Evolutionary conservation across 2,329 filamentous ascomycete genomes (phyloP), one percentile per base, ranked within the genome.

Genomic region (Rutstroemia sp.): DNA sequence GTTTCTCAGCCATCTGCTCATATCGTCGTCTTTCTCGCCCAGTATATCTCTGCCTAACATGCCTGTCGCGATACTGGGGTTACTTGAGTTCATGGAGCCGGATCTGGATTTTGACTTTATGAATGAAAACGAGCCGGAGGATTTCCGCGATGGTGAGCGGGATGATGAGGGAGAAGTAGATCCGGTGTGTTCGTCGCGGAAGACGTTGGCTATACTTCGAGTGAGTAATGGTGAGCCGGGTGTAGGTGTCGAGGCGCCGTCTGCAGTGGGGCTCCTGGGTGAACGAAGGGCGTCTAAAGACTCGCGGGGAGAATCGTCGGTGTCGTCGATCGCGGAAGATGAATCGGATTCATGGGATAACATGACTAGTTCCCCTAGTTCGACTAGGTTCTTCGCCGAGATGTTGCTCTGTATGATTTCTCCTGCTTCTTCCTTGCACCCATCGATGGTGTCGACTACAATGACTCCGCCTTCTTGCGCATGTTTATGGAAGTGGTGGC

Each of bases 331-430:
- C 12, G 52, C 52, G 23, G 55, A 53, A 10, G 49, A 44, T 54
- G 34, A 25, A n/a, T 64, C 54, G 3, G 38, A 59, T 57, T 60
- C 57, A 14, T 62, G 52, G 64, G 78, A 76, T 30, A 85, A 75
- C 79, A 85, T 82, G 12, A 83, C 79, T 4, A 96, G 74, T 68
- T 96, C 92, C 3, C 92, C 92, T 1, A 96, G 74, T 70, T 96
- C 92, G 0, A 96, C 88, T 3, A 96, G 79, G 64, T 95, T 86
- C 47, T 83, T 79, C 0, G 88, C 84, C 21, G 77, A 77, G 27
- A 96, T 75, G 0, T 83, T 85, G 0, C 90, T 89, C 62, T 90
- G 82, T 9, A 95, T 86, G 49, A 97, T 77, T 74, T 97, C 92
- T 0, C 92, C 92, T 0, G 92, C 88, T 68, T 96, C 90, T 64